Evolutionary conservation across 257 asterid species (phyloP).

Genomic region (Nicotiana otophora): DNA sequence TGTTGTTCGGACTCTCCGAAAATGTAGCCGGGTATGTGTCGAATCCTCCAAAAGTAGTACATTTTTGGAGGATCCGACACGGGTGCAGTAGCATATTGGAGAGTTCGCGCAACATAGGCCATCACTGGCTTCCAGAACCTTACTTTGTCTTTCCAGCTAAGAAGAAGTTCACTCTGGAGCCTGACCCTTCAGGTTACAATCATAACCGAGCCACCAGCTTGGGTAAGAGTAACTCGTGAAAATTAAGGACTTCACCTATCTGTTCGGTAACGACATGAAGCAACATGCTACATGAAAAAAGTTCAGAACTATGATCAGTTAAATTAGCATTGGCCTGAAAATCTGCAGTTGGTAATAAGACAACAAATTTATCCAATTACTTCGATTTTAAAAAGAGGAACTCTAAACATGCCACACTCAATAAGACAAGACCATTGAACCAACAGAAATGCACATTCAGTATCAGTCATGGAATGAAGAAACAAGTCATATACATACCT

Average conservation of each 20-base stretch:
- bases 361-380: not conserved
- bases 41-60: too few species aligned
- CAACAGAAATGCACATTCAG: not conserved
- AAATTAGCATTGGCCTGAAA: not conserved
- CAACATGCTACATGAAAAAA: not conserved
- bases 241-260: not conserved
- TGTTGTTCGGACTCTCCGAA: too few species aligned
- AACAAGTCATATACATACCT: conserved; percentile 36
- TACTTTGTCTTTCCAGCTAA: conserved; percentile 62
- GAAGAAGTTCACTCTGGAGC: conserved; percentile 59
- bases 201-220: conserved; percentile 78
- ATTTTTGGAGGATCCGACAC: too few species aligned
- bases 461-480: not conserved
- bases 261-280: not conserved
- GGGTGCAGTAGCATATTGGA: too few species aligned
- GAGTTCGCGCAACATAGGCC: conserved; percentile 12
- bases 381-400: not conserved
- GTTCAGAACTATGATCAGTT: not conserved
- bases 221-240: conserved; percentile 21
- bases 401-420: not conserved
- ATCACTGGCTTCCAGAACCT: conserved; percentile 70
- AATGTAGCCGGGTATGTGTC: too few species aligned
- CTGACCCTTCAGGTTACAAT: conserved; percentile 68
- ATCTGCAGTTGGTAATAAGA: not conserved
- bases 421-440: not conserved